Evolutionary conservation across 352 stramenopile genomes (phyloP), one percentile per base, ranked within the genome.

Genomic region (Phytopythium vexans): DNA sequence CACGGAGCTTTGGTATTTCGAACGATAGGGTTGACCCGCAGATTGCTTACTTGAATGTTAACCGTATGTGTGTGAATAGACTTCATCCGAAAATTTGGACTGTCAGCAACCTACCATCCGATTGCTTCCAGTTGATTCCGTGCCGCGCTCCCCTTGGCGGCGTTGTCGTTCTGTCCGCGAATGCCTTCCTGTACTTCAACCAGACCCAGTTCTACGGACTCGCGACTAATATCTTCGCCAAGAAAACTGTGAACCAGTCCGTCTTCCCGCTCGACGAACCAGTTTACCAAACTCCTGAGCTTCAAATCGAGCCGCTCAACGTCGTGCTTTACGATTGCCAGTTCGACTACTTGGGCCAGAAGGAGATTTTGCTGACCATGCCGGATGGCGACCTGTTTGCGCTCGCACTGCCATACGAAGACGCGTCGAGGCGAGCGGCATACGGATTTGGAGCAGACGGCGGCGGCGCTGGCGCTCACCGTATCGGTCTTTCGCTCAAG

Each of bases 1-100:
- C 34, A 15, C 8, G 0, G 10, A 42, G n/a, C 8, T 15, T 36
- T 49, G 6, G 4, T 46, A 27, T 27, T 27, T 27, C 34, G 43
- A 37, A 43, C 35, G 14, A 33, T n/a, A 33, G 32, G 8, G 4
- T 14, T 53, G 21, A 27, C 21, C 21, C 21, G 21, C 21, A 27
- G 21, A 27, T 27, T 15, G 15, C 11, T 9, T 40, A 6, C 43
- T 14, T 38, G 31, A n/a, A n/a, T 34, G 27, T 63, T 41, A 50
- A 5, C 14, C 14, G 31, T 9, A 45, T 27, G 21, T 27, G 21
- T 58, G n/a, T 41, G 15, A 6, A 34, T 49, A 72, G 77, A 50
- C 70, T 94, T 10, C 85, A 94, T 49, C 85, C 85, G 1, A 92
- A 91, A 63, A 95, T 95, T 59, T 95, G 85, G 85, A 88, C 75